A percentile compares a stretch with the other conserved stretches of the same genome.
Evolutionary conservation across 1,139 yeast genomes (phyloP).

Genomic region (Candida freyschussii): DNA sequence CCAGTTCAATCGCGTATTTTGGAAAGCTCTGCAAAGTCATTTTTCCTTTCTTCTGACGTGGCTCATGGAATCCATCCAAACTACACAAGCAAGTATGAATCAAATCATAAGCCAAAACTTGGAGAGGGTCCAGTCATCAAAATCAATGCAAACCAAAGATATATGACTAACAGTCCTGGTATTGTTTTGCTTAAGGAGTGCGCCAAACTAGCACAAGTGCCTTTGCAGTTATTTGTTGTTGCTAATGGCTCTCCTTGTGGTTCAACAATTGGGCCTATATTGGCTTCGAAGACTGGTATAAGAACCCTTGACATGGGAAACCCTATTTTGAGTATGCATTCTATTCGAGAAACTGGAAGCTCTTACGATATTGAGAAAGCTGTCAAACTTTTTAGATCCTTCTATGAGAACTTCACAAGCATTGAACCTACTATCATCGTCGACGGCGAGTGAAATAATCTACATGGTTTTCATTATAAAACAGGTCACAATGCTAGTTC

Average conservation of each 20-base stretch:
- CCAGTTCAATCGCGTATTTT: slow-evolving; percentile 37
- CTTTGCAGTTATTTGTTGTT: slow-evolving; percentile 80
- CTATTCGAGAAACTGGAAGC: slow-evolving; percentile 88
- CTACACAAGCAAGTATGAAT: slow-evolving; percentile 70
- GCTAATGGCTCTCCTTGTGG: slow-evolving; percentile 94
- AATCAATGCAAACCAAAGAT: slow-evolving; percentile 91
- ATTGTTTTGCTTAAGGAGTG: slow-evolving; percentile 69
- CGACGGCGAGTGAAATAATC: slow-evolving; percentile 24
- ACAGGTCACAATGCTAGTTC: background rate
- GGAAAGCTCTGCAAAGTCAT: slow-evolving; percentile 75
- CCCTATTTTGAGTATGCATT: slow-evolving; percentile 94
- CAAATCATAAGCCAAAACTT: slow-evolving; percentile 70
- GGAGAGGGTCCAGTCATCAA: slow-evolving; percentile 92
- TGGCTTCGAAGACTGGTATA: slow-evolving; percentile 84
- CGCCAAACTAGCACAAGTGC: slow-evolving; percentile 62
- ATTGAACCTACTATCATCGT: slow-evolving; percentile 33
- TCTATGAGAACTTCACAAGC: slow-evolving; percentile 43
- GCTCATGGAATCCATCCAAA: slow-evolving; percentile 98
- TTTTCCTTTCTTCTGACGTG: slow-evolving; percentile 89
- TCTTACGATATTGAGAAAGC: slow-evolving; percentile 59
- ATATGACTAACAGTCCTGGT: slow-evolving; percentile 91
- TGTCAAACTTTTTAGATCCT: slow-evolving; percentile 56
- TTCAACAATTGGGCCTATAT: slow-evolving; percentile 92
- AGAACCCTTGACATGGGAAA: slow-evolving; percentile 90
- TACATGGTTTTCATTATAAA: background rate